These are phyloP conservation scores for Neoarthrinium moseri DNA, from an alignment of 2,329 filamentous ascomycete genomes.

Conservation along the genomic window DNA sequence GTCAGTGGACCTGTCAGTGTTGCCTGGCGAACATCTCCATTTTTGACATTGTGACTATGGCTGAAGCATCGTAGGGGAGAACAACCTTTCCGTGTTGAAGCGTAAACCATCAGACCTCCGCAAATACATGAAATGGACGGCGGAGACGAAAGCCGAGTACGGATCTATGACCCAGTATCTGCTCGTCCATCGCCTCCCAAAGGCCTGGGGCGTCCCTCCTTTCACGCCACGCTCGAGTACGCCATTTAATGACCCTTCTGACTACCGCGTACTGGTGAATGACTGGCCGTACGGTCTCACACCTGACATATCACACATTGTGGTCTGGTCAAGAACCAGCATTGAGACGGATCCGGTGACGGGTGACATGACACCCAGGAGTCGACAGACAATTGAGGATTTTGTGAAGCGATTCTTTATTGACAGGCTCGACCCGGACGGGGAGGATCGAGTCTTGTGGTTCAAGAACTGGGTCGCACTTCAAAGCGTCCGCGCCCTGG, in stretches of 20 bases:
- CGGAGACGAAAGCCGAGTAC: constrained; percentile 67
- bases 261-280: constrained; percentile 75
- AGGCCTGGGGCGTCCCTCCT: constrained; percentile 62
- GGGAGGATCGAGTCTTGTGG: constrained; percentile 65
- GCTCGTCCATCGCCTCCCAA: constrained; percentile 66
- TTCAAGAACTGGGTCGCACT: constrained; percentile 93
- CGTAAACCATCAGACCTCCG: constrained; percentile 78
- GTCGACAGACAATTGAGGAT: constrained; percentile 60
- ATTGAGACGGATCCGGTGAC: constrained; percentile 70
- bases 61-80: constrained; percentile 39
- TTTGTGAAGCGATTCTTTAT: constrained; percentile 73
- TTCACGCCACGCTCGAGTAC: constrained; percentile 49
- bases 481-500: constrained; percentile 83
- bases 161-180: constrained; percentile 81
- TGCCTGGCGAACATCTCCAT: background rate
- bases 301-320: constrained; percentile 70
- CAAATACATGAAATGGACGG: constrained; percentile 76
- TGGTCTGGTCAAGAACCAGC: constrained; percentile 86
- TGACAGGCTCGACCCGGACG: constrained; percentile 48
- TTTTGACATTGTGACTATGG: background rate
- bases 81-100: constrained; percentile 72
- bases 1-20: constrained; percentile 34
- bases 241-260: constrained; percentile 53
- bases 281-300: constrained; percentile 91
- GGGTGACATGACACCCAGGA: constrained; percentile 71